These are phyloP conservation scores for Beauveria australis DNA, from an alignment of 2,329 filamentous ascomycete species.

Conservation along the genomic window DNA sequence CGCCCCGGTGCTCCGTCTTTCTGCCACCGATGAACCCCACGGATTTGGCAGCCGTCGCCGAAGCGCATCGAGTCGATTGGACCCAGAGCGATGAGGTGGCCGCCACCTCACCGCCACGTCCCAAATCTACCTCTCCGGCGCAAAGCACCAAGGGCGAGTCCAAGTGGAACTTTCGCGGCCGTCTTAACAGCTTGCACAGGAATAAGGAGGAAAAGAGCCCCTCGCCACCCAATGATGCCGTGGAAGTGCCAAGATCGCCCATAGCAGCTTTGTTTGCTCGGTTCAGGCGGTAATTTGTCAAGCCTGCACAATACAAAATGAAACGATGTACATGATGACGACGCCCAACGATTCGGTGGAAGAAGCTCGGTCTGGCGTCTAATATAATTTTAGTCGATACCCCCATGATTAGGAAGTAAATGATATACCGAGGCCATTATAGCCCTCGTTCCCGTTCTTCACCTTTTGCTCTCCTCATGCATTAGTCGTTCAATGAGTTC, in stretches of 20 bases:
- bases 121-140: background rate
- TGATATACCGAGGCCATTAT: background rate
- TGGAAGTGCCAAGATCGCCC: constrained; percentile 23
- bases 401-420: constrained; percentile 1
- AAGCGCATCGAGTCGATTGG: constrained; percentile 46
- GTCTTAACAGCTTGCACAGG: constrained; percentile 28
- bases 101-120: background rate
- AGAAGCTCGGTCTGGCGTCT: background rate
- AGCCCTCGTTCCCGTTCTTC: background rate
- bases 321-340: constrained; percentile 9
- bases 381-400: constrained; percentile 9
- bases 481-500: constrained; percentile 42
- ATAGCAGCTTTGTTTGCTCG: constrained; percentile 33
- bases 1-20: constrained; percentile 8
- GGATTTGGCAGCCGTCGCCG: constrained; percentile 17
- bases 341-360: background rate
- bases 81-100: constrained; percentile 45
- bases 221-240: background rate
- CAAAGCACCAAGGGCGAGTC: constrained; percentile 33
- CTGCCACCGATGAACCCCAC: constrained; percentile 1
- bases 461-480: constrained; percentile 32
- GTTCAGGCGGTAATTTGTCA: constrained; percentile 29
- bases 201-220: constrained; percentile 19
- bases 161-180: constrained; percentile 39
- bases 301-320: background rate